Evolutionary conservation across 2,329 filamentous ascomycete species (phyloP).

Genomic region (Graphilbum ipis-grandicollis): DNA sequence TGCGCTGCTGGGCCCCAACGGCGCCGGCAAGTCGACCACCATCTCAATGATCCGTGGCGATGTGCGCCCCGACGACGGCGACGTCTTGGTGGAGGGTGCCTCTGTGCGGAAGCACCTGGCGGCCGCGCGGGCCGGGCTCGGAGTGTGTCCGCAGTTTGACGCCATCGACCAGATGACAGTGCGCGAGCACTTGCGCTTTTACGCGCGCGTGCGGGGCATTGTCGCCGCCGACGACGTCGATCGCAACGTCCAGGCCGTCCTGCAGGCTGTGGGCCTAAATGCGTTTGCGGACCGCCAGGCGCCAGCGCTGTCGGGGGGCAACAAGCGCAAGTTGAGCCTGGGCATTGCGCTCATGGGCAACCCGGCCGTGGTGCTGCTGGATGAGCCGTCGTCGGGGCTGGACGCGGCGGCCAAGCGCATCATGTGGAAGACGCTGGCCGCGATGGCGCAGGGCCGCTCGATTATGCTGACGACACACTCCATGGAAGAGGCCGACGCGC

Average conservation of each 20-base stretch:
- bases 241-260: slow-evolving; percentile 60
- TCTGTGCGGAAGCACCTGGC: slow-evolving; percentile 59
- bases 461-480: slow-evolving; percentile 81
- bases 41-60: slow-evolving; percentile 86
- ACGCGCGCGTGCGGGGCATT: slow-evolving; percentile 73
- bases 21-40: slow-evolving; percentile 79
- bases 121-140: slow-evolving; percentile 56
- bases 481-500: slow-evolving; percentile 88
- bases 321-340: slow-evolving; percentile 80
- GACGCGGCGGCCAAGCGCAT: slow-evolving; percentile 81
- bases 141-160: slow-evolving; percentile 82
- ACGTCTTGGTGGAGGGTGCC: slow-evolving; percentile 63
- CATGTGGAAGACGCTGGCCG: slow-evolving; percentile 76
- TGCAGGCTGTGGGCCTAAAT: slow-evolving; percentile 63
- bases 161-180: slow-evolving; percentile 88
- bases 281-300: slow-evolving; percentile 61
- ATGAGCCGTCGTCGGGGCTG: slow-evolving; percentile 78
- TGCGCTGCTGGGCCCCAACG: slow-evolving; percentile 76
- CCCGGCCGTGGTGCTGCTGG: slow-evolving; percentile 68
- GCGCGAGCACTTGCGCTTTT: slow-evolving; percentile 71
- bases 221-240: slow-evolving; percentile 48
- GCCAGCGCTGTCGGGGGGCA: slow-evolving; percentile 67
- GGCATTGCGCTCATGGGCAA: slow-evolving; percentile 90
- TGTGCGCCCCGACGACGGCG: slow-evolving; percentile 58
- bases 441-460: slow-evolving; percentile 59